Base-by-base conservation (phyloP, 2,329 filamentous ascomycete genomes). In the Cytospora chrysosperma region DNA sequence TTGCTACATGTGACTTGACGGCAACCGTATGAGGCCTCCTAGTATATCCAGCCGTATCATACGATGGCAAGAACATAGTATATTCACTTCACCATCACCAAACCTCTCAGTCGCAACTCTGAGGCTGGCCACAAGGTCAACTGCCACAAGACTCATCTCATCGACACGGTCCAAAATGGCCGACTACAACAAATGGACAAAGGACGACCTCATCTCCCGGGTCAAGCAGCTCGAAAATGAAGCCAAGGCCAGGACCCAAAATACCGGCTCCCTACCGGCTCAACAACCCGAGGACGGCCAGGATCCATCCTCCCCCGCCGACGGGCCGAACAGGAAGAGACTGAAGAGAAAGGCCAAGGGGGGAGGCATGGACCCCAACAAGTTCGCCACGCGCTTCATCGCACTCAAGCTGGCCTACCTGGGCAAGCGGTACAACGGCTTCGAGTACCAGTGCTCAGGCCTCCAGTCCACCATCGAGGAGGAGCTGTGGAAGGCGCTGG, bases 381-480 rank as follows among this genome's bases (percentile, higher is more conserved):
- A 87, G 72, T 97, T 97, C 75, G 84, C 86, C 40, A 96, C 92
- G 1, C 87, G 95, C 54, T 87, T 89, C 65, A 90, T 99, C 67
- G 95, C 94, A 9, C 80, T 99, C 64, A 98, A 97, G 75, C 88
- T 99, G 67, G 93, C 95, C 47, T 99, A 99, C 74, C 79, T 98
- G 40, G 95, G 95, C 54, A 91, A 92, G 74, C 85, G 86, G 61
- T 99, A 98, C 76, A 94, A 95, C 75, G 95, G 95, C 1, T 96
- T 93, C 74, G 95, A 99, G 79, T 91, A 94, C 75, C 89, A 94
- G 72, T 83, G 84, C 65, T 87, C 87, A 68, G 89, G 90, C 65
- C 78, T 86, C 4, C 75, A 91, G 67, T 88, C 94, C 6, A 93
- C 93, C 0, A 90, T 99, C 67, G 95, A 99, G 76, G 93, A 97